These are phyloP conservation scores for Solanum dulcamara DNA, from an alignment of 257 asterid genomes.

Conservation along the genomic window DNA sequence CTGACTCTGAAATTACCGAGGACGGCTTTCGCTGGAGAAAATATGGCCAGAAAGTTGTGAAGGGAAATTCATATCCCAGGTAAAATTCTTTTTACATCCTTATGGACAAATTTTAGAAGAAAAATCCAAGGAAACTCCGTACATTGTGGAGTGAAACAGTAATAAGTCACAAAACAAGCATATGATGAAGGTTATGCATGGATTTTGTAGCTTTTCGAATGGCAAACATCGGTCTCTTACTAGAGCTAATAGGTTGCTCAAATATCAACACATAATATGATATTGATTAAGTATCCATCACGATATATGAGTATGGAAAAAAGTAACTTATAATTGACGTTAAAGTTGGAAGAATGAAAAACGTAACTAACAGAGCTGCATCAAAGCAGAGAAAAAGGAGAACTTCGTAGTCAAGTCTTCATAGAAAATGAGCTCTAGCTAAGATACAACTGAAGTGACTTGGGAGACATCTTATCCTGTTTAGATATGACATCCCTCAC, in stretches of 20 bases:
- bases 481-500: not conserved
- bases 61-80: conserved; percentile 76
- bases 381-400: not conserved
- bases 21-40: conserved; percentile 94
- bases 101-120: not conserved
- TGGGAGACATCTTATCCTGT: not conserved
- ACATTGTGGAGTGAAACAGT: not conserved
- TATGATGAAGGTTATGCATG: not conserved
- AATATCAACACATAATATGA: not conserved
- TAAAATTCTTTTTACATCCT: conserved; percentile 10
- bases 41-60: conserved; percentile 84
- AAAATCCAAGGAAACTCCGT: not conserved
- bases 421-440: not conserved
- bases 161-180: not conserved
- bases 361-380: not conserved
- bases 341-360: not conserved
- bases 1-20: conserved; percentile 27
- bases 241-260: not conserved
- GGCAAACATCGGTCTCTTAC: not conserved
- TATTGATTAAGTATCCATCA: not conserved
- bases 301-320: not conserved
- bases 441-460: not conserved
- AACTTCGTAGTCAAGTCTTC: not conserved
- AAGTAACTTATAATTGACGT: not conserved
- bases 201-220: not conserved